These are phyloP conservation scores for Colletotrichum liriopes DNA, from an alignment of 2,329 filamentous ascomycete species.

Conservation along the genomic window DNA sequence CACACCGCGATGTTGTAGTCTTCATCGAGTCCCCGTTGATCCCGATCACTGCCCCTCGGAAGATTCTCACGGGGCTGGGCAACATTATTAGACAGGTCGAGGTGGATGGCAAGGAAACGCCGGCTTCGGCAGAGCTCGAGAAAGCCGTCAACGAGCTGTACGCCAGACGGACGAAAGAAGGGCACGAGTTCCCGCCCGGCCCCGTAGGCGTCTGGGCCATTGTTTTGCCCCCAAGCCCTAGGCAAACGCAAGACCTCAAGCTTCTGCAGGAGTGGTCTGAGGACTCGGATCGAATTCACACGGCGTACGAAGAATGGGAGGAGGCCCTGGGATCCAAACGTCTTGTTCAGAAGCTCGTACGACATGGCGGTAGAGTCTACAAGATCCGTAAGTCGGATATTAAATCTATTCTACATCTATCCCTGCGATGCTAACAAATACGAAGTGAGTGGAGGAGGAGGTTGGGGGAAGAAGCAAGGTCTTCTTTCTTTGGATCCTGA, in stretches of 20 bases:
- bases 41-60: slow-evolving; percentile 74
- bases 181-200: slow-evolving; percentile 53
- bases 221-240: slow-evolving; percentile 65
- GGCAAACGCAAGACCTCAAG: slow-evolving; percentile 35
- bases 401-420: neutral
- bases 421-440: slow-evolving; percentile 25
- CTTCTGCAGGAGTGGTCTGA: slow-evolving; percentile 16
- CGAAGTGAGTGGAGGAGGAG: slow-evolving; percentile 84
- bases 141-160: slow-evolving; percentile 73
- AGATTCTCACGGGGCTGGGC: slow-evolving; percentile 77
- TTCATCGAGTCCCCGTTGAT: slow-evolving; percentile 63
- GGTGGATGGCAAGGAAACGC: slow-evolving; percentile 61
- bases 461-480: slow-evolving; percentile 87
- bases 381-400: slow-evolving; percentile 59
- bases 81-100: slow-evolving; percentile 82
- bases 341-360: slow-evolving; percentile 21
- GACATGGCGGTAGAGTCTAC: slow-evolving; percentile 56
- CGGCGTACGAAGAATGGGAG: slow-evolving; percentile 35
- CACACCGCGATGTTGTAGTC: slow-evolving; percentile 44
- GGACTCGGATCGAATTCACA: slow-evolving; percentile 4
- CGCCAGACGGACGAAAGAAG: slow-evolving; percentile 56
- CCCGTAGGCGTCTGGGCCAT: slow-evolving; percentile 82
- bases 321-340: slow-evolving; percentile 32
- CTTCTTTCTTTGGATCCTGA: slow-evolving; percentile 85
- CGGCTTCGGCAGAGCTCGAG: slow-evolving; percentile 83